A percentile compares a stretch with the other conserved stretches of the same genome.
These are phyloP conservation scores for Lignosus rhinocerotis DNA, from an alignment of 1,284 basidiomycete species.

Conservation along the genomic window DNA sequence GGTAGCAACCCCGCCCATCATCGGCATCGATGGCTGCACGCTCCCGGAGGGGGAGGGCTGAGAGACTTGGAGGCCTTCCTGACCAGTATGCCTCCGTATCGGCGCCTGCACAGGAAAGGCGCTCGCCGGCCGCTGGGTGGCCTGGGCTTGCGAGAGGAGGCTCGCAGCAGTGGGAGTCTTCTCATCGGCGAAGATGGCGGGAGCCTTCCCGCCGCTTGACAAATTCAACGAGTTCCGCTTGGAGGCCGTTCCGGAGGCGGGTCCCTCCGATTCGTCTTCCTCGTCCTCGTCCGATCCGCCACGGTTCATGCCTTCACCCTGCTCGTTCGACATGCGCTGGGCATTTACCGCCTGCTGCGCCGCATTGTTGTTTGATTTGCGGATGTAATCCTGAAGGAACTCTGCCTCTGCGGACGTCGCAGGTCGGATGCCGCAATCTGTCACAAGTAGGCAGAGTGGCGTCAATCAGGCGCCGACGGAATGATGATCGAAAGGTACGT, in stretches of 20 bases:
- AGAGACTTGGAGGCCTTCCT: conserved; percentile 51
- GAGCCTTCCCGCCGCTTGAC: conserved; percentile 60
- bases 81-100: conserved; percentile 66
- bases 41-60: conserved; percentile 53
- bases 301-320: conserved; percentile 51
- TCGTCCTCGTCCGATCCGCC: conserved; percentile 78
- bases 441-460: conserved; percentile 25
- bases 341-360: conserved; percentile 72
- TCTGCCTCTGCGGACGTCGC: conserved; percentile 86
- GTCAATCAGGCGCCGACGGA: conserved; percentile 35
- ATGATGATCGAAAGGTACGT: conserved; percentile 39
- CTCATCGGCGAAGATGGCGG: conserved; percentile 57
- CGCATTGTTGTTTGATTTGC: conserved; percentile 82
- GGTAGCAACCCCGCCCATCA: conserved; percentile 44
- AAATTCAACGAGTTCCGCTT: conserved; percentile 75
- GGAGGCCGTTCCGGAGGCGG: conserved; percentile 59
- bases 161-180: conserved; percentile 81
- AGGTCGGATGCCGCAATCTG: conserved; percentile 88
- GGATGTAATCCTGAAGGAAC: conserved; percentile 87
- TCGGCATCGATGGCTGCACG: conserved; percentile 46
- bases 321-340: conserved; percentile 64
- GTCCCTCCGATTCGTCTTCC: conserved; percentile 78
- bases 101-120: conserved; percentile 70
- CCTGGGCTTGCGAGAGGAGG: conserved; percentile 74
- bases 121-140: conserved; percentile 56